phyloP scores from a whole-genome alignment of 169 alveolate genomes.

The Eimeria nieschulzi region DNA sequence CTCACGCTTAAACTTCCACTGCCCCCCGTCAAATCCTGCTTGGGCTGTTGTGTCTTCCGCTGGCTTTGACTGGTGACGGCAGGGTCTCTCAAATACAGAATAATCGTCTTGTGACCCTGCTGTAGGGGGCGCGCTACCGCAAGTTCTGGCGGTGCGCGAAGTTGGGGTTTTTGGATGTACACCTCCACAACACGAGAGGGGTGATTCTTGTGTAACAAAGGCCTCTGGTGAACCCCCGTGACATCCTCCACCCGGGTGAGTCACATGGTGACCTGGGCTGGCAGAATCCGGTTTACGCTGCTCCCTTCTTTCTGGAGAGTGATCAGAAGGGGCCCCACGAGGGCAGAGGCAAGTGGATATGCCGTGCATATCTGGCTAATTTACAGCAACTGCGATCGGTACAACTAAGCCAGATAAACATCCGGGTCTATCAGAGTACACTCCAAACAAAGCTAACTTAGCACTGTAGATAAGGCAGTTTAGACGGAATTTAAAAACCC shows the following conservation, averaged over 20 bases:
- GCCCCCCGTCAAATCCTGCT: neutral
- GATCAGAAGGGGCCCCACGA: conserved; percentile 49
- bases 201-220: conserved; percentile 9
- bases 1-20: conserved; percentile 68
- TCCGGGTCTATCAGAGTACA: too few relatives aligned
- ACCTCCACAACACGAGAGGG: conserved; percentile 57
- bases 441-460: too few relatives aligned
- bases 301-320: conserved; percentile 1
- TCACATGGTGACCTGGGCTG: neutral
- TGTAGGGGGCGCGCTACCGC: conserved; percentile 43
- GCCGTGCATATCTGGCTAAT: conserved; percentile 51
- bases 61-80: neutral
- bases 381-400: neutral
- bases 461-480: too few relatives aligned
- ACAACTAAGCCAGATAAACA: too few relatives aligned
- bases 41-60: conserved; percentile 11
- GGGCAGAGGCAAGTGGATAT: conserved; percentile 65
- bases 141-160: conserved; percentile 28
- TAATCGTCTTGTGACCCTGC: conserved; percentile 32
- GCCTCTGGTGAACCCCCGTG: conserved; percentile 16
- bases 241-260: neutral
- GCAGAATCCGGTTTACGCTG: neutral
- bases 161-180: conserved; percentile 24
- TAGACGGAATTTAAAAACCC: too few relatives aligned
- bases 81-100: neutral